Percentiles rank a stretch among this genome's conserved stretches.
Evolutionary conservation across 805 yeast species (phyloP).

Genomic region (Nakazawaea wyomingensis): DNA sequence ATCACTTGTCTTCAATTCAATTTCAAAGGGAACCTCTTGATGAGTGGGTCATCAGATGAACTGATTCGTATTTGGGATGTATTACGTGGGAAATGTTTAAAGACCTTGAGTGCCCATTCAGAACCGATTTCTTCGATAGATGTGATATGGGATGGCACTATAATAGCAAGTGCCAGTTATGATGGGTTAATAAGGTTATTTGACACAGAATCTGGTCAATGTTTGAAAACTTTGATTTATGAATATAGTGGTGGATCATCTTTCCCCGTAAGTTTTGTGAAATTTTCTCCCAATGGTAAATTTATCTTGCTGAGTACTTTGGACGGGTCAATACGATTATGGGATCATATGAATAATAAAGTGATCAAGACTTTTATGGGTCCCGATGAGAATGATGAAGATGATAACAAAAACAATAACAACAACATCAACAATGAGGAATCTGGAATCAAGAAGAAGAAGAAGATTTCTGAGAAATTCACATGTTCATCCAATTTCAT

Average conservation of each 20-base stretch:
- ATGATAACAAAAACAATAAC: no score
- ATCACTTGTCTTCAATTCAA: slow-evolving; percentile 70
- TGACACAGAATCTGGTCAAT: slow-evolving; percentile 85
- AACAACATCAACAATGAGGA: no score
- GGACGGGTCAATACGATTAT: slow-evolving; percentile 72
- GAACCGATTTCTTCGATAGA: slow-evolving; percentile 81
- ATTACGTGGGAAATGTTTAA: slow-evolving; percentile 58
- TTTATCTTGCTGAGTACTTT: slow-evolving; percentile 72
- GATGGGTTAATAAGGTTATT: slow-evolving; percentile 89
- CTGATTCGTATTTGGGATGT: slow-evolving; percentile 90
- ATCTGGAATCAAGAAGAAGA: no score
- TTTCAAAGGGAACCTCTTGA: slow-evolving; percentile 68
- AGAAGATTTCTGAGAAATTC: slow-evolving; percentile 42
- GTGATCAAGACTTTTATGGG: slow-evolving; percentile 62
- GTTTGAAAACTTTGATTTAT: slow-evolving; percentile 82
- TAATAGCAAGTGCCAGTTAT: slow-evolving; percentile 79
- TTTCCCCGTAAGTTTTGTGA: slow-evolving; percentile 72
- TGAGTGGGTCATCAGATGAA: slow-evolving; percentile 86
- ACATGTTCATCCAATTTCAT: slow-evolving; percentile 51
- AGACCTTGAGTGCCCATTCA: slow-evolving; percentile 86
- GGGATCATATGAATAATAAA: slow-evolving; percentile 82
- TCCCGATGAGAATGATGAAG: no score
- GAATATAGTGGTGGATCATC: slow-evolving; percentile 68
- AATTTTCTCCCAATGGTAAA: slow-evolving; percentile 75
- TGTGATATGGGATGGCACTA: slow-evolving; percentile 71